A percentile compares a stretch with the other conserved stretches of the same genome.
phyloP scores from a whole-genome alignment of 2,329 filamentous ascomycete species.

The Calonectria pseudoreteaudii region DNA sequence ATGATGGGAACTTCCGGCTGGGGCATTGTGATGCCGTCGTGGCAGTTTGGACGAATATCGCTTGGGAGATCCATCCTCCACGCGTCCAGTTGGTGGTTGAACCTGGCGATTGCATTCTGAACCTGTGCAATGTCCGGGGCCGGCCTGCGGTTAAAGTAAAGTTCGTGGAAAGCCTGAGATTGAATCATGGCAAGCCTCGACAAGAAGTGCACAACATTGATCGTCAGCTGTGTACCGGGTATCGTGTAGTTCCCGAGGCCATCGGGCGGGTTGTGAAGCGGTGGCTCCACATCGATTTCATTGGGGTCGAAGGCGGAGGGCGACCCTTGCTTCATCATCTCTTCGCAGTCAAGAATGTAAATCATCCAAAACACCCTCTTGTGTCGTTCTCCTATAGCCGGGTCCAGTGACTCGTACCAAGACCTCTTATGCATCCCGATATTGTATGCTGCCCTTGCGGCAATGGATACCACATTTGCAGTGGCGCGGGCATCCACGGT shows the following conservation, averaged over 20 bases:
- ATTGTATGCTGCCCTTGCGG: not conserved
- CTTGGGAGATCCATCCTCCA: not conserved
- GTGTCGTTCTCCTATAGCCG: not conserved
- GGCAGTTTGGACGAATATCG: not conserved
- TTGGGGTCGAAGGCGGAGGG: not conserved
- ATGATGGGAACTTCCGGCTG: not conserved
- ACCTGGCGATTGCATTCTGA: not conserved
- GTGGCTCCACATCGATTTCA: not conserved
- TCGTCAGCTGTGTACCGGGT: not conserved
- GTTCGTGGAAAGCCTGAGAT: not conserved
- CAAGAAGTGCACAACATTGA: not conserved
- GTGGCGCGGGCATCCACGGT: not conserved
- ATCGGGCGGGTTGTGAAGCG: not conserved
- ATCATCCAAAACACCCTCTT: constrained; percentile 1
- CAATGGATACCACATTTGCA: not conserved
- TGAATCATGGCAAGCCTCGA: not conserved
- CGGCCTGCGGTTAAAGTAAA: not conserved
- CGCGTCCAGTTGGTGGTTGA: not conserved
- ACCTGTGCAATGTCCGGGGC: not conserved
- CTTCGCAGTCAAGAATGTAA: not conserved
- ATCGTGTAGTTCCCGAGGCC: not conserved
- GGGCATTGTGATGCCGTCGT: not conserved
- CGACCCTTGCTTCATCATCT: not conserved
- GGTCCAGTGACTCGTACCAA: not conserved
- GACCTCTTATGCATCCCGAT: not conserved